Base-by-base conservation (phyloP, 805 yeast genomes). In the Pichia thaimueangensis region DNA sequence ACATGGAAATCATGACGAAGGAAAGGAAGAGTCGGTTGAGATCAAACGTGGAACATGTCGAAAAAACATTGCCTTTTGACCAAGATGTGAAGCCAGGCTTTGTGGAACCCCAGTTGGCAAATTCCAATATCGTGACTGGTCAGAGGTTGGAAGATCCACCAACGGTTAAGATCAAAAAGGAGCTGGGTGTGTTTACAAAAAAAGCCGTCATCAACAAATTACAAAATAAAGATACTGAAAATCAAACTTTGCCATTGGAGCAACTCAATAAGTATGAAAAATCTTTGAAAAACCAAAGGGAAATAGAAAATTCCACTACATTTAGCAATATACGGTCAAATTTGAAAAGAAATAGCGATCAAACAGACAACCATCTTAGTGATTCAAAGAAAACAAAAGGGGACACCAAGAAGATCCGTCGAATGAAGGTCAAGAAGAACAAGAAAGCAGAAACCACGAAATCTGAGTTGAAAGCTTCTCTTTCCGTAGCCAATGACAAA, bases 111-210 rank as follows among this genome's bases (percentile, higher is more conserved):
- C 69, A 68, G 15, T 58, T 70, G 27, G 72, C 76, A 1, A 72
- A 68, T 29, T 78, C 82, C 0, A 58, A 64, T 10, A 78, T 85
- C 32, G 76, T 77, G 30, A 81, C 91, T 0, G 96, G 96, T 2
- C 68, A 78, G 31, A 82, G 93, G 4, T 61, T 87, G 41, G 86
- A 78, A 49, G 69, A 75, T n/a, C 69, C 71, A 6, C 96, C 96
- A 8, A 74, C 77, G 15, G 60, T 68, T 4, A 80, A 75, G 53
- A 64, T 75, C 29, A 76, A 72, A 53, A 76, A 71, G 48, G 83
- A 77, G 35, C 66, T 78, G 15, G 48, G 46, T 12, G 42, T 43
- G 2, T 41, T 41, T 19, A 13, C 32, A 16, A 51, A 42, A 39
- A 15, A 36, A 3, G 7, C 34, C 9, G n/a, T n/a, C n/a, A n/a